A percentile compares a stretch with the other conserved stretches of the same genome.
phyloP scores from a whole-genome alignment of 441 rosid genomes.

The Sinapis alba region DNA sequence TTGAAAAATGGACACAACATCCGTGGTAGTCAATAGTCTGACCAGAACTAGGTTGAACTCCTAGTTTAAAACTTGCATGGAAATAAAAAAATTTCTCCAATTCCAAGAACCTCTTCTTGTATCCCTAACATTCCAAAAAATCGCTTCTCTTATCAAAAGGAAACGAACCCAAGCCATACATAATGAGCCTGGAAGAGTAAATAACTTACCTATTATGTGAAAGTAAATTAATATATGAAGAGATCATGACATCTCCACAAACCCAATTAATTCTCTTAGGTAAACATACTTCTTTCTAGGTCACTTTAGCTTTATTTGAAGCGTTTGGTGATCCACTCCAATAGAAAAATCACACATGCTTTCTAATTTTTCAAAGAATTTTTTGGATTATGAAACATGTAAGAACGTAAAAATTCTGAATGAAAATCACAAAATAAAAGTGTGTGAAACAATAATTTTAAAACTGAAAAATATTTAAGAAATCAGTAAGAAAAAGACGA shows the following conservation, averaged over 20 bases:
- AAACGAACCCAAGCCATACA: too few species aligned
- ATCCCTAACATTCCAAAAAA: too few species aligned
- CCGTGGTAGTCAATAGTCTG: neutral
- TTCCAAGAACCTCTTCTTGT: too few species aligned
- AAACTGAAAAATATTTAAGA: too few species aligned
- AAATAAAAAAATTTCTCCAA: too few species aligned
- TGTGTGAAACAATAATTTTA: too few species aligned
- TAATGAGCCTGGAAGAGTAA: too few species aligned
- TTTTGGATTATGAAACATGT: neutral
- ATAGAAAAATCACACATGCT: neutral
- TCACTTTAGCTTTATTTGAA: neutral
- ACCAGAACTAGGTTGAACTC: neutral
- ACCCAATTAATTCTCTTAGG: neutral
- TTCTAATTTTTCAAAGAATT: neutral
- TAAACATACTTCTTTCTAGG: neutral
- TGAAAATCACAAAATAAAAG: too few species aligned
- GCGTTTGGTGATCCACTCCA: neutral
- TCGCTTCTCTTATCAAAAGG: too few species aligned
- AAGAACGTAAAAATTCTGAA: too few species aligned
- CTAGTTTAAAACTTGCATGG: neutral
- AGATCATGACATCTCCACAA: neutral
- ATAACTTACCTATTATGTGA: neutral
- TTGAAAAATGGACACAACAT: neutral
- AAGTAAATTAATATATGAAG: neutral
- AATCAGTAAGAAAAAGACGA: too few species aligned